Evolutionary conservation across 352 stramenopile genomes (phyloP).

Genomic region (Globisporangium spinosum): DNA sequence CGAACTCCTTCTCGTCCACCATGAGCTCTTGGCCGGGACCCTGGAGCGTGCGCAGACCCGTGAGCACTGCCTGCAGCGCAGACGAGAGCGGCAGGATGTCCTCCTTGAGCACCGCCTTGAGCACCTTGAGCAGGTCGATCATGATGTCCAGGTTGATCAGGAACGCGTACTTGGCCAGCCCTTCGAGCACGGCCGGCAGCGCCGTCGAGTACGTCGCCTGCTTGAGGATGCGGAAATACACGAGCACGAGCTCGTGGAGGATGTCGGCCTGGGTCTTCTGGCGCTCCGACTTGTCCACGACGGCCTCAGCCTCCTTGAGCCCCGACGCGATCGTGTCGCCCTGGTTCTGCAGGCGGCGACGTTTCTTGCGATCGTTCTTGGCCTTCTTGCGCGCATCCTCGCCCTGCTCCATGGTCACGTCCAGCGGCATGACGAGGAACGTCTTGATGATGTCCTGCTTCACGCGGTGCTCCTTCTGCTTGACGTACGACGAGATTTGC

Average conservation of each 20-base stretch:
- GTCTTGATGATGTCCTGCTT: constrained; percentile 74
- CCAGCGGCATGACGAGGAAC: constrained; percentile 73
- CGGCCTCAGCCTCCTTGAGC: constrained; percentile 93
- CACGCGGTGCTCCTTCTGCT: constrained; percentile 80
- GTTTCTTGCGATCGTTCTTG: constrained; percentile 84
- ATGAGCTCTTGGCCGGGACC: constrained; percentile 93
- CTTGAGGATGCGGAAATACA: constrained; percentile 97
- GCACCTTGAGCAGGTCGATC: constrained; percentile 93
- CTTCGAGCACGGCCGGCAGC: constrained; percentile 89
- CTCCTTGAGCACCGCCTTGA: constrained; percentile 91
- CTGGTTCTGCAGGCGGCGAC: constrained; percentile 64
- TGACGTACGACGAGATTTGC: constrained; percentile 81
- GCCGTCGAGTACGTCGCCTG: constrained; percentile 84
- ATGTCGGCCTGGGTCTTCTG: constrained; percentile 94
- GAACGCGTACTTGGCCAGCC: constrained; percentile 94
- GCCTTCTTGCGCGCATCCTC: constrained; percentile 73
- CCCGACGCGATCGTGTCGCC: constrained; percentile 87
- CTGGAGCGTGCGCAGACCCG: constrained; percentile 91
- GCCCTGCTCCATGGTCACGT: constrained; percentile 85
- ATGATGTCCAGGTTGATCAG: constrained; percentile 98
- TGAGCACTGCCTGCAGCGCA: constrained; percentile 87
- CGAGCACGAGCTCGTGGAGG: constrained; percentile 92
- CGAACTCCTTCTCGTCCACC: constrained; percentile 96
- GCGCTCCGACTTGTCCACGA: constrained; percentile 90
- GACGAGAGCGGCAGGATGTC: constrained; percentile 61